phyloP scores from a whole-genome alignment of 2,329 filamentous ascomycete genomes.

The Eutypa lata region DNA sequence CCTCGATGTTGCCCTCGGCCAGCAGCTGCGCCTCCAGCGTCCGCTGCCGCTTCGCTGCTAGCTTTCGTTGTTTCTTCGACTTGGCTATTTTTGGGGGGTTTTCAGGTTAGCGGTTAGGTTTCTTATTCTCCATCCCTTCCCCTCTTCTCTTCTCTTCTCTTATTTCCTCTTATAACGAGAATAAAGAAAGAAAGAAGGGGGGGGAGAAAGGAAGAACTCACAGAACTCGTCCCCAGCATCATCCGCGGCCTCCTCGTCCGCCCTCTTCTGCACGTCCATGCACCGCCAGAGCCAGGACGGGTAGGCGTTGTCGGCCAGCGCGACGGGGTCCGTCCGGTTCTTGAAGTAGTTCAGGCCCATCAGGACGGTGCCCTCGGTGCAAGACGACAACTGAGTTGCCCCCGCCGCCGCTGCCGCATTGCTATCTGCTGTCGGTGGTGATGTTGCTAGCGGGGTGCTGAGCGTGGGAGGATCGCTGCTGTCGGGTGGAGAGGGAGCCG shows the following conservation, averaged over 20 bases:
- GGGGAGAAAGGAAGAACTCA: conserved; percentile 42
- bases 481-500: conserved; percentile 30
- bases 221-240: conserved; percentile 74
- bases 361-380: conserved; percentile 66
- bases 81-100: conserved; percentile 55
- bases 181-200: not conserved
- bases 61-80: conserved; percentile 75
- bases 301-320: conserved; percentile 71
- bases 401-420: conserved; percentile 13
- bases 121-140: not conserved
- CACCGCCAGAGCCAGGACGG: conserved; percentile 78
- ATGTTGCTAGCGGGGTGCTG: conserved; percentile 25
- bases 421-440: conserved; percentile 7
- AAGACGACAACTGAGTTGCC: conserved; percentile 38
- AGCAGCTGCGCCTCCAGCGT: conserved; percentile 56
- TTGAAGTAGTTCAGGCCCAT: conserved; percentile 77
- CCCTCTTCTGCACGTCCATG: conserved; percentile 59
- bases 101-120: conserved; percentile 4
- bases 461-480: conserved; percentile 18
- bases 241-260: conserved; percentile 44
- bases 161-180: no score
- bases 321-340: conserved; percentile 68
- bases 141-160: not conserved
- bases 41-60: conserved; percentile 65
- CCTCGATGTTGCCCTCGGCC: conserved; percentile 63